Conservation (phyloP, 2,329 filamentous ascomycete genomes). For the Sarocladiaceae sp. region DNA sequence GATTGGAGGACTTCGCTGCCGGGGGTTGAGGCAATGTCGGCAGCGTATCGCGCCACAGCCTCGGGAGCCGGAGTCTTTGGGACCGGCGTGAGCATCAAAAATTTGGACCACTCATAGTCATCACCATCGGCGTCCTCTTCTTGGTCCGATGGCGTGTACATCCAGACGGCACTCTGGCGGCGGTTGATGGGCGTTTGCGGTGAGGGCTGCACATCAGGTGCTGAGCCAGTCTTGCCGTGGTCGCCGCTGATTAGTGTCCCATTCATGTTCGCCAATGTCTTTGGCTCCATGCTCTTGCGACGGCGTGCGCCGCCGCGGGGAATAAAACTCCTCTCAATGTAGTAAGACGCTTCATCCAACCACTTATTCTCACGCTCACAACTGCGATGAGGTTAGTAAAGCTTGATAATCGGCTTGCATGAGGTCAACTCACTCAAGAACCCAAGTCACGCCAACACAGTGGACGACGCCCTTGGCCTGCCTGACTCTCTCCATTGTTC, state of each 20-base stretch:
- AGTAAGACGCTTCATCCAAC: constrained; percentile 69
- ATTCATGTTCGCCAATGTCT: constrained; percentile 63
- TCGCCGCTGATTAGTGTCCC: constrained; percentile 51
- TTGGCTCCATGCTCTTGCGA: constrained; percentile 79
- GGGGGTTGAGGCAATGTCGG: constrained; percentile 45
- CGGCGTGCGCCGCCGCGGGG: constrained; percentile 68
- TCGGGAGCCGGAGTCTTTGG: constrained; percentile 57
- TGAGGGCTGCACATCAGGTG: constrained; percentile 25
- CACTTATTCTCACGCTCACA: constrained; percentile 74
- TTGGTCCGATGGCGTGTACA: constrained; percentile 47
- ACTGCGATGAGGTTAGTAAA: constrained; percentile 31
- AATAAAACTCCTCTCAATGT: constrained; percentile 61
- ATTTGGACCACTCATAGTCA: constrained; percentile 36
- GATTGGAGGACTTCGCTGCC: constrained; percentile 27
- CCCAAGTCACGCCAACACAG: constrained; percentile 85
- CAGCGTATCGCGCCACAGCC: constrained; percentile 46
- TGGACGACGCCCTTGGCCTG: constrained; percentile 70
- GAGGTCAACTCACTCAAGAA: constrained; percentile 68
- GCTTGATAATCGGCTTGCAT: not conserved
- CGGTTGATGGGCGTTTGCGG: constrained; percentile 47
- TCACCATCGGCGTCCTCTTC: constrained; percentile 32
- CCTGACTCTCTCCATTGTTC: constrained; percentile 76
- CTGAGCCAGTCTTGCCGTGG: constrained; percentile 23
- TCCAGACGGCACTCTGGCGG: constrained; percentile 52
- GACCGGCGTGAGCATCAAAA: constrained; percentile 46